Evolutionary conservation across 371 early-diverging fungal species (phyloP).

Genomic region (Spiromyces aspiralis): DNA sequence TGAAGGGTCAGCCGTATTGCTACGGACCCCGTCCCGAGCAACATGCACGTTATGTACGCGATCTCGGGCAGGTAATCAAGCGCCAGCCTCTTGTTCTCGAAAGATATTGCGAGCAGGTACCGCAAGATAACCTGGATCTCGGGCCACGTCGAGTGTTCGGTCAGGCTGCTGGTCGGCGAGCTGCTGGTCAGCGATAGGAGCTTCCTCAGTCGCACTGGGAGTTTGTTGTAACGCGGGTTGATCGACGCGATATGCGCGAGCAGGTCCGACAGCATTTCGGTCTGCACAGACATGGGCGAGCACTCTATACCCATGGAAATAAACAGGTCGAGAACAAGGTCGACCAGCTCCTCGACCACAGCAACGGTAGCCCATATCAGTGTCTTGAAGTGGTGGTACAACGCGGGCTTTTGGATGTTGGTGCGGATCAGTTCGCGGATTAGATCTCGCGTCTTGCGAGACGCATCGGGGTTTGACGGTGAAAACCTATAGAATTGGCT

Average conservation of each 20-base stretch:
- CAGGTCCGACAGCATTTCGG: slow-evolving; percentile 76
- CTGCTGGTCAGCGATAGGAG: slow-evolving; percentile 48
- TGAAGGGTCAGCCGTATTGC: slow-evolving; percentile 76
- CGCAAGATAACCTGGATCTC: slow-evolving; percentile 77
- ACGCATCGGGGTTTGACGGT: slow-evolving; percentile 17
- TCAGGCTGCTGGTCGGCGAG: slow-evolving; percentile 47
- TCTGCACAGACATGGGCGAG: slow-evolving; percentile 60
- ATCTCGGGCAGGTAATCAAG: slow-evolving; percentile 72
- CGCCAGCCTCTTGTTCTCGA: slow-evolving; percentile 65
- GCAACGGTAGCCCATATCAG: slow-evolving; percentile 74
- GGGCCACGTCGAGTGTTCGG: slow-evolving; percentile 70
- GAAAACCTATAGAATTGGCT: slow-evolving; percentile 38
- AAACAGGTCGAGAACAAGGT: slow-evolving; percentile 65
- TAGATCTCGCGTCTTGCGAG: slow-evolving; percentile 41
- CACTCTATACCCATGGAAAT: slow-evolving; percentile 59
- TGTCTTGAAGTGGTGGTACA: slow-evolving; percentile 68
- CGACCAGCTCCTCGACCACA: slow-evolving; percentile 58
- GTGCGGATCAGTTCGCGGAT: slow-evolving; percentile 59
- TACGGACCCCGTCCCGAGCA: slow-evolving; percentile 72
- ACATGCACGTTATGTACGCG: slow-evolving; percentile 61
- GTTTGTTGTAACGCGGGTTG: slow-evolving; percentile 58
- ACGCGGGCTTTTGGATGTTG: slow-evolving; percentile 70
- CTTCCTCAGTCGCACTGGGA: slow-evolving; percentile 62
- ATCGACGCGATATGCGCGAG: slow-evolving; percentile 65
- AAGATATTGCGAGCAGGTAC: slow-evolving; percentile 74